Evolutionary conservation across 1,284 basidiomycete species (phyloP), one percentile per base, ranked within the genome.

Genomic region (Ganoderma multipileum): DNA sequence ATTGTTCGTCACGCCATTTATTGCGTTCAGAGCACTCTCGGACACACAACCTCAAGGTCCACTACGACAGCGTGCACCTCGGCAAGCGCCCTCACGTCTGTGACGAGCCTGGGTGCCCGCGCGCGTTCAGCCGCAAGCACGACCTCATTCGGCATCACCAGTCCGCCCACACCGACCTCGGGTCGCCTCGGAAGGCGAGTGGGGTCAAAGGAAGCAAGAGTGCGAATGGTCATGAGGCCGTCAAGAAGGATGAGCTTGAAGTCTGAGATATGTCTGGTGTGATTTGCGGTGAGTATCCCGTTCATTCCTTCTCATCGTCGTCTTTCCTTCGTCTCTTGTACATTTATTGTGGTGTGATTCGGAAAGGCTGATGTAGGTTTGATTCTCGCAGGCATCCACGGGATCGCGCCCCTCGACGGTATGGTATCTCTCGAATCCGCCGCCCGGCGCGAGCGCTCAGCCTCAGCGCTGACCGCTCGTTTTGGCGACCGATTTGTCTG

Each of bases 101-200:
- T 66, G 16, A 26, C 6, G 42, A 60, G 0, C 12, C 20, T 0
- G 61, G 52, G 18, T 72, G 71, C 58, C 1, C 0, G 9, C 47
- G 50, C 20, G 23, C 52, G 3, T 72, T 72, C 62, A 64, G 66
- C 39, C 61, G 71, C n/a, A 65, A 64, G 52, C 71, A 72, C 54
- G 71, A 72, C 62, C 64, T 69, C 38, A 28, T 2, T 0, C 66
- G 71, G 0, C 71, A 72, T 28, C 28, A 42, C 33, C 66, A 68
- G 11, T 64, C 61, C 1, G 69, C 64, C 38, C 71, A 72, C 54
- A 69, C 71, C 5, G 16, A 39, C 39, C 52, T 61, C 9, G 71
- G 68, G 28, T 72, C 71, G 2, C 71, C 71, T n/a, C 68, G 71
- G 11, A 62, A 42, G 44, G 66, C 67, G 63, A 12, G 3, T 11